A percentile compares a stretch with the other conserved stretches of the same genome.
Conservation (phyloP, 768 basidiomycete genomes). For the Serendipita indica region DNA sequence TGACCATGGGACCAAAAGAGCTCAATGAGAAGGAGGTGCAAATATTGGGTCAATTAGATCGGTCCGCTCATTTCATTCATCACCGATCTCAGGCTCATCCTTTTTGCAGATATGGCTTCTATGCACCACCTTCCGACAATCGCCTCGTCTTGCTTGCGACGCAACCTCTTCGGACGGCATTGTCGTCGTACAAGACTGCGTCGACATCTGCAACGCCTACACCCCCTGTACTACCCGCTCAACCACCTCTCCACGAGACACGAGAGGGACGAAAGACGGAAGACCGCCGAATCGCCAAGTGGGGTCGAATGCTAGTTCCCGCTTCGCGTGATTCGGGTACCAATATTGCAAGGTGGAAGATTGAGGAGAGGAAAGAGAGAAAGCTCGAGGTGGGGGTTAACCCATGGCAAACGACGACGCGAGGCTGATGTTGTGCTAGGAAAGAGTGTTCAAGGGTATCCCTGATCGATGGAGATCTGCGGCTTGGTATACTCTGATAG, state of each 20-base stretch:
- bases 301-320: constrained; percentile 78
- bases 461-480: constrained; percentile 92
- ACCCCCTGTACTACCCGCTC: constrained; percentile 32
- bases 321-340: constrained; percentile 55
- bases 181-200: constrained; percentile 15
- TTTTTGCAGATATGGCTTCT: constrained; percentile 74
- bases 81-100: no score
- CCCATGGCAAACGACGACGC: not conserved
- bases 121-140: constrained; percentile 26
- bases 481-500: constrained; percentile 77
- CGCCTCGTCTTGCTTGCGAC: constrained; percentile 60
- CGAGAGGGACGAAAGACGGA: constrained; percentile 36
- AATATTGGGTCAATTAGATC: constrained; percentile 65
- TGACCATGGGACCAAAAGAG: constrained; percentile 33
- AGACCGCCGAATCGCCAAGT: constrained; percentile 65
- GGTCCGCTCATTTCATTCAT: constrained; percentile 36
- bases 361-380: constrained; percentile 46
- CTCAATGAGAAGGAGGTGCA: constrained; percentile 59
- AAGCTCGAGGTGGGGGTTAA: constrained; percentile 30
- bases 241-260: constrained; percentile 26
- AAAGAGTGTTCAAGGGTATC: constrained; percentile 84
- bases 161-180: constrained; percentile 32
- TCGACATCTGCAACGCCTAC: constrained; percentile 21
- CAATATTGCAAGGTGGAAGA: constrained; percentile 58
- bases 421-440: constrained; percentile 24